Conservation (phyloP, 306 rosid genomes). For the Sesbania bispinosa region DNA sequence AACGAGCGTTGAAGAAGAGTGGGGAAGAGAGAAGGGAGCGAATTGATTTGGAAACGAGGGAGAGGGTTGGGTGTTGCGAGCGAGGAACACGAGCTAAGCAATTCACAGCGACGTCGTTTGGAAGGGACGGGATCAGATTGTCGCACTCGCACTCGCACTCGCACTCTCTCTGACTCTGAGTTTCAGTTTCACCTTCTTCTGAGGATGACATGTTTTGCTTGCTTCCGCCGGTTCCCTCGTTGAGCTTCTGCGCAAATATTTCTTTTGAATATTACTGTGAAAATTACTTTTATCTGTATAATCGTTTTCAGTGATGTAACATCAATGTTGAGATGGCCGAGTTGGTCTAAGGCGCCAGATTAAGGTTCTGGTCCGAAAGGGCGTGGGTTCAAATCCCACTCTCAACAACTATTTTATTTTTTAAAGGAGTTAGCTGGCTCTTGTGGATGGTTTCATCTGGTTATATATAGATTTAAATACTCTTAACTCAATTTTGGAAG, state of each 20-base stretch:
- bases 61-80: constrained; percentile 44
- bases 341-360: constrained; percentile 52
- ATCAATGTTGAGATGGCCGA: constrained; percentile 37
- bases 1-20: constrained; percentile 46
- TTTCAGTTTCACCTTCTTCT: no score
- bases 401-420: constrained; percentile 6
- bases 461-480: no score
- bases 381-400: constrained; percentile 56
- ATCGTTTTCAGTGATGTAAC: no score
- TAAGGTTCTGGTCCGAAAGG: constrained; percentile 52
- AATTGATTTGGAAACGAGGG: constrained; percentile 46
- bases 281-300: no score
- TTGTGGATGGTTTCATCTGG: no score
- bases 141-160: no score
- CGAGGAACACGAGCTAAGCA: constrained; percentile 69
- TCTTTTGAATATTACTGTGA: no score
- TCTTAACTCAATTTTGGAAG: no score
- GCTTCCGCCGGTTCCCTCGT: background rate
- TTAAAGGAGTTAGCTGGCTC: no score
- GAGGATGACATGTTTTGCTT: no score
- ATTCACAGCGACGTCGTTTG: constrained; percentile 73
- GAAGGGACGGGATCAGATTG: constrained; percentile 57
- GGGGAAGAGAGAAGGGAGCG: constrained; percentile 55
- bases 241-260: no score
- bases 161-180: no score